These are phyloP conservation scores for Coemansia linderi DNA, from an alignment of 371 early-diverging fungal genomes.

Conservation along the genomic window DNA sequence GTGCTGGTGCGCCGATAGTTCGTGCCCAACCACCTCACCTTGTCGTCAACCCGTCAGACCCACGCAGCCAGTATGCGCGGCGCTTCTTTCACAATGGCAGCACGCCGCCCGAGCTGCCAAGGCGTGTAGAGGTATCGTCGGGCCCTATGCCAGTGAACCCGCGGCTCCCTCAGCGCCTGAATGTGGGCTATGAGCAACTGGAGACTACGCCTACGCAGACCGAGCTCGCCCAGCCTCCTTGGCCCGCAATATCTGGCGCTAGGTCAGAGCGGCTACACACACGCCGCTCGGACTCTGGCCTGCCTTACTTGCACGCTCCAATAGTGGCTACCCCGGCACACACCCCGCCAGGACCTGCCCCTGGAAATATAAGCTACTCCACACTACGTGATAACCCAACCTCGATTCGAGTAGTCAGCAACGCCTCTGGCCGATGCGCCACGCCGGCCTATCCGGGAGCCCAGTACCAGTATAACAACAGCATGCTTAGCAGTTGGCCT, in stretches of 20 bases:
- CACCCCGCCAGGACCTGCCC: constrained; percentile 13
- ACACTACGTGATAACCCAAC: constrained; percentile 22
- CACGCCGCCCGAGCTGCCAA: constrained; percentile 16
- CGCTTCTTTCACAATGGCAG: constrained; percentile 13
- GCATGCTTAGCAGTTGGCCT: constrained; percentile 16
- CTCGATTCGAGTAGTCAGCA: constrained; percentile 4
- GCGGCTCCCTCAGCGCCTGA: constrained; percentile 19
- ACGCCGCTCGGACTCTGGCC: not conserved
- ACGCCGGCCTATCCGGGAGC: not conserved
- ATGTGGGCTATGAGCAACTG: constrained; percentile 34
- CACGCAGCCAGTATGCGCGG: constrained; percentile 42
- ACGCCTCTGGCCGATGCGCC: not conserved
- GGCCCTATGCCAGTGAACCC: constrained; percentile 29
- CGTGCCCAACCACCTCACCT: constrained; percentile 36
- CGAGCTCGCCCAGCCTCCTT: constrained; percentile 14
- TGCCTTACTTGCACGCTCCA: not conserved
- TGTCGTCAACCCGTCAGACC: constrained; percentile 48
- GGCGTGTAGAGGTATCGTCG: constrained; percentile 8
- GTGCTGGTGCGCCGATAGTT: constrained; percentile 49
- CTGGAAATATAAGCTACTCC: constrained; percentile 13
- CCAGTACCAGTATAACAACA: constrained; percentile 6
- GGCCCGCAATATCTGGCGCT: not conserved
- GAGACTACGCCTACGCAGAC: constrained; percentile 24
- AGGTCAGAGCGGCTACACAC: not conserved
- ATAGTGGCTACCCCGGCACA: not conserved